These are phyloP conservation scores for Sonneratia caseolaris DNA, from an alignment of 345 rosid genomes.

Conservation along the genomic window DNA sequence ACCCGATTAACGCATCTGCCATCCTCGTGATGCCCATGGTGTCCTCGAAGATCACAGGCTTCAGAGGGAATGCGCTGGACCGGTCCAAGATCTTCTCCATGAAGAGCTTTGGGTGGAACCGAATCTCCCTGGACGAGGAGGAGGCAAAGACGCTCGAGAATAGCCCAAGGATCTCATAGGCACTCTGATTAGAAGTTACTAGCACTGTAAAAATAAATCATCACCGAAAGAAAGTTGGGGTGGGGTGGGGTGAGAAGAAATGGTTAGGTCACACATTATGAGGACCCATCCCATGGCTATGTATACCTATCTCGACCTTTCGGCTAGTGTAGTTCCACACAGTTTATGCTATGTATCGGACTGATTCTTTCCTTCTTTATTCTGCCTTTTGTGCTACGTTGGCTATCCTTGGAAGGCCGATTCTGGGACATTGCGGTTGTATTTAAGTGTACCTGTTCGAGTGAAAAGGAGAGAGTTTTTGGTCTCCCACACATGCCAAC, in stretches of 20 bases:
- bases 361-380: not conserved
- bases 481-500: not conserved
- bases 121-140: conserved; percentile 42
- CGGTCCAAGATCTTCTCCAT: conserved; percentile 51
- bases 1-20: conserved; percentile 92
- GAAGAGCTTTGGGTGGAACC: conserved; percentile 64
- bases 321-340: not conserved
- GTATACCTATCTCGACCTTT: not conserved
- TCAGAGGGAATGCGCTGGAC: conserved; percentile 63
- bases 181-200: not conserved
- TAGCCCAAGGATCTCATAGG: conserved; percentile 23
- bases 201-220: not conserved
- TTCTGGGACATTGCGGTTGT: not conserved
- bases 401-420: not conserved
- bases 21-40: conserved; percentile 96
- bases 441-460: not conserved
- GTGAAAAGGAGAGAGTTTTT: not conserved
- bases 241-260: not conserved
- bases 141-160: conserved; percentile 31
- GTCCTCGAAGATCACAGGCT: conserved; percentile 84
- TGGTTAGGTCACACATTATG: conserved; percentile 7
- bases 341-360: not conserved
- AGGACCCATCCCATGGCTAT: not conserved
- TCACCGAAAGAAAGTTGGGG: no score
- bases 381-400: not conserved